Base-by-base conservation (phyloP, 495 filamentous ascomycete genomes). In the Collariella sp. region DNA sequence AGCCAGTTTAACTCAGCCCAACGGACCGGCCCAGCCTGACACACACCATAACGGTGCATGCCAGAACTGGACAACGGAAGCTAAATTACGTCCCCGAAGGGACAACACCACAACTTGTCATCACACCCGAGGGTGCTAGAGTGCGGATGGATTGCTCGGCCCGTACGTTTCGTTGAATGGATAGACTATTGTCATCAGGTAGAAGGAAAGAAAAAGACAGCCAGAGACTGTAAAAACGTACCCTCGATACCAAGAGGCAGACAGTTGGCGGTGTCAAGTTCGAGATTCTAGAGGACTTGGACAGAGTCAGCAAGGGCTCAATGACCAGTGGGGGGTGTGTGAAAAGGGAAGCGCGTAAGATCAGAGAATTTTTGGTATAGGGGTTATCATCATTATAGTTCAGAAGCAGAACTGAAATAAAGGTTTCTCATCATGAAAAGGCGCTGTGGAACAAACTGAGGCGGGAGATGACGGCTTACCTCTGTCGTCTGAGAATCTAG, bases 171-270 rank as follows among this genome's bases (percentile, higher is more conserved):
- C 88, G 81, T 94, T 85, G 91, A 97, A 97, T 97, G 91, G 91
- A 97, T 97, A 87, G 84, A 89, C 91, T 91, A 76, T 80, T 86
- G 82, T 95, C 90, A 96, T 97, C 91, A 86, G 86, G 75, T 69
- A 46, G 50, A 54, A 50, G 49, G 26, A 38, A 20, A 46, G 4
- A 20, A 46, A 5, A 4, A 39, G 42, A 22, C 20, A 18, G 18
- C 19, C 1, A 5, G 13, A 34, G 20, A 42, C 44, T 36, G 35
- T 23, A 4, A 41, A n/a, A 33, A 33, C 52, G 5, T 55, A 55
- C 52, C 44, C 10, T 54, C 44, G 1, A 2, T 15, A 6, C 31
- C 10, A 13, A 5, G 13, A 18, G 6, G 15, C 7, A 12, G 20
- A 7, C 11, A 10, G 13, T 29, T n/a, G 42, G 57, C 53, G 15